Percentiles rank a stretch among this genome's conserved stretches.
Conservation (phyloP, 2,329 filamentous ascomycete genomes). For the Juglanconis juglandina region DNA sequence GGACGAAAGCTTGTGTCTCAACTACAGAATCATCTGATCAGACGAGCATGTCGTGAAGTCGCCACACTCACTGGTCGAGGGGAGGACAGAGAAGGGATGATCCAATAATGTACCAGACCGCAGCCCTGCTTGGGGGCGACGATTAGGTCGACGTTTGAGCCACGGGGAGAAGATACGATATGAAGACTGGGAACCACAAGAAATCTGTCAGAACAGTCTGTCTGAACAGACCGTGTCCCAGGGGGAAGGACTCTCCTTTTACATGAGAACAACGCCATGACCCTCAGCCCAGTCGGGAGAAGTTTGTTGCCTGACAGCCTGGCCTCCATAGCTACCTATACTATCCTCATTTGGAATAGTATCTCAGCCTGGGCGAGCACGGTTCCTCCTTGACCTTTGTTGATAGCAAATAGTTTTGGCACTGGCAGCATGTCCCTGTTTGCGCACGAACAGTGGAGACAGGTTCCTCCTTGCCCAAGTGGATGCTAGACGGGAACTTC, state of each 20-base stretch:
- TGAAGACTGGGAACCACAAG: too few relatives aligned
- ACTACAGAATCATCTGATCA: not conserved
- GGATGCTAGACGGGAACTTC: not conserved
- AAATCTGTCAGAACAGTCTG: too few relatives aligned
- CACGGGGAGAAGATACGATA: too few relatives aligned
- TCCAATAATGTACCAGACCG: too few relatives aligned
- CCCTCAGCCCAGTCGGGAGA: too few relatives aligned
- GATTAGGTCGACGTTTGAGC: too few relatives aligned
- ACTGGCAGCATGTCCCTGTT: not conserved
- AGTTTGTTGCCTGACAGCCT: too few relatives aligned
- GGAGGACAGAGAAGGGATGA: not conserved
- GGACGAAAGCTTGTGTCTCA: not conserved
- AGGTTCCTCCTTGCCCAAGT: slow-evolving; percentile 2
- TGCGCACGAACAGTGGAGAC: slow-evolving; percentile 14
- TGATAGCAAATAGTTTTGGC: not conserved
- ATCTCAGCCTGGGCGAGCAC: not conserved
- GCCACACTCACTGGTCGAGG: not conserved
- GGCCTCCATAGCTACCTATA: too few relatives aligned
- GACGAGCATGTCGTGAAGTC: not conserved
- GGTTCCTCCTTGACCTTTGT: not conserved
- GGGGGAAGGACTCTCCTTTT: too few relatives aligned
- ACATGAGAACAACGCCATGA: too few relatives aligned
- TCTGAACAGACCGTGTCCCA: too few relatives aligned
- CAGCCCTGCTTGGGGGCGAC: too few relatives aligned
- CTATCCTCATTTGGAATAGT: not conserved